A percentile compares a stretch with the other conserved stretches of the same genome.
These are phyloP conservation scores for Corniculantispora saksenae DNA, from an alignment of 2,329 filamentous ascomycete genomes.

Conservation along the genomic window DNA sequence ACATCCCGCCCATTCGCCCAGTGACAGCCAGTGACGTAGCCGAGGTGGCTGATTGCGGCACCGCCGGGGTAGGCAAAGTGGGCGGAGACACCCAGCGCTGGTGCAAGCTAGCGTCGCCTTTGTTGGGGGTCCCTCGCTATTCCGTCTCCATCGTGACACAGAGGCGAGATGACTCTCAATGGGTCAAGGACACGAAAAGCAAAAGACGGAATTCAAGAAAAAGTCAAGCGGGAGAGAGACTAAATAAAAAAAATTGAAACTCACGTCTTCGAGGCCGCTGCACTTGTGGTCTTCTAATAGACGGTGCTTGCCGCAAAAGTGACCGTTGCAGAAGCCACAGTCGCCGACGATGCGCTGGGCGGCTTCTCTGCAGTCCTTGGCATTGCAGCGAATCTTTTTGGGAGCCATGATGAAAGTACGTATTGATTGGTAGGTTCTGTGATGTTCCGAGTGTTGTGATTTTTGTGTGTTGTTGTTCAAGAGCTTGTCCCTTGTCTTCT, in stretches of 20 bases:
- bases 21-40: constrained; percentile 20
- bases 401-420: constrained; percentile 63
- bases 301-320: constrained; percentile 93
- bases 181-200: neutral
- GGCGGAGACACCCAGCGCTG: neutral
- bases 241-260: too few relatives aligned
- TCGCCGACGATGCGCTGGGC: constrained; percentile 95
- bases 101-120: constrained; percentile 15
- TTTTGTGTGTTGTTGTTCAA: neutral
- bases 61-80: constrained; percentile 8
- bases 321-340: constrained; percentile 90
- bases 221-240: too few relatives aligned
- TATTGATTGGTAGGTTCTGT: too few relatives aligned
- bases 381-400: constrained; percentile 81
- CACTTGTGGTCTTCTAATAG: constrained; percentile 95
- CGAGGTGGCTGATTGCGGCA: constrained; percentile 6
- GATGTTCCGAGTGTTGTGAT: neutral
- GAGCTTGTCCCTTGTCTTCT: neutral
- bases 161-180: neutral
- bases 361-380: constrained; percentile 83
- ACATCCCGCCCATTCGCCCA: neutral
- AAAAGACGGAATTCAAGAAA: too few relatives aligned
- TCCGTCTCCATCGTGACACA: neutral
- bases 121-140: neutral
- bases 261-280: constrained; percentile 82